A percentile compares a stretch with the other conserved stretches of the same genome.
phyloP scores from a whole-genome alignment of 1,284 basidiomycete species.

The Tilletia setariae region DNA sequence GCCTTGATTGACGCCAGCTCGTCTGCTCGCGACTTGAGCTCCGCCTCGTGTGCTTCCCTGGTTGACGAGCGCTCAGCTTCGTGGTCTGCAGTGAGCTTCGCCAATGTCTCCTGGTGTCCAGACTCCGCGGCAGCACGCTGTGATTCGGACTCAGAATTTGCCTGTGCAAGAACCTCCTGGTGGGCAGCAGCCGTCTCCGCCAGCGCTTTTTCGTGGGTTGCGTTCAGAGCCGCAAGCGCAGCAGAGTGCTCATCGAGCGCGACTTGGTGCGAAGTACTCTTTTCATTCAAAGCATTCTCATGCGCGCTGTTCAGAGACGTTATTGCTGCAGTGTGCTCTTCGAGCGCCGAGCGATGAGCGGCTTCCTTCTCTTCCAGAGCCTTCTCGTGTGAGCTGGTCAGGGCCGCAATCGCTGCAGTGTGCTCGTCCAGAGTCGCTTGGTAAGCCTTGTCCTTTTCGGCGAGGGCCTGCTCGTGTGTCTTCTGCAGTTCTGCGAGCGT shows the following conservation, averaged over 20 bases:
- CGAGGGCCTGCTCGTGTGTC: slow-evolving; percentile 22
- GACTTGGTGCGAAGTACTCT: not conserved
- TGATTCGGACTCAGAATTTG: not conserved
- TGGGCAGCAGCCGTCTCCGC: not conserved
- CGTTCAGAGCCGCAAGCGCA: not conserved
- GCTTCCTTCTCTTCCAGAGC: not conserved
- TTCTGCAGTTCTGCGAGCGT: too few species aligned
- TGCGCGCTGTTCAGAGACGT: not conserved
- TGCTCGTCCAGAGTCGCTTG: not conserved
- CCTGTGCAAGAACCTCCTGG: not conserved
- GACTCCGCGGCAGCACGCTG: not conserved
- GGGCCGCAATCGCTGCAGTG: not conserved
- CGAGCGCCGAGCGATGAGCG: not conserved
- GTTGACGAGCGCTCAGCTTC: not conserved
- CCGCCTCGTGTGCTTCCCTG: not conserved
- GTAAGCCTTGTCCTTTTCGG: slow-evolving; percentile 24
- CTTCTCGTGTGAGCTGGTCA: slow-evolving; percentile 1
- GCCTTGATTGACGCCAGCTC: slow-evolving; percentile 28
- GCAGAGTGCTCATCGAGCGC: not conserved
- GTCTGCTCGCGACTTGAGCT: slow-evolving; percentile 27
- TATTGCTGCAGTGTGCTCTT: not conserved
- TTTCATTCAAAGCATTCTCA: not conserved
- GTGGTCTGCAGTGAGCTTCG: not conserved
- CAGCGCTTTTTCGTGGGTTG: not conserved
- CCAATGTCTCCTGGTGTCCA: not conserved